Conservation (phyloP, 2,329 filamentous ascomycete species). For the Grosmannia serpens region DNA sequence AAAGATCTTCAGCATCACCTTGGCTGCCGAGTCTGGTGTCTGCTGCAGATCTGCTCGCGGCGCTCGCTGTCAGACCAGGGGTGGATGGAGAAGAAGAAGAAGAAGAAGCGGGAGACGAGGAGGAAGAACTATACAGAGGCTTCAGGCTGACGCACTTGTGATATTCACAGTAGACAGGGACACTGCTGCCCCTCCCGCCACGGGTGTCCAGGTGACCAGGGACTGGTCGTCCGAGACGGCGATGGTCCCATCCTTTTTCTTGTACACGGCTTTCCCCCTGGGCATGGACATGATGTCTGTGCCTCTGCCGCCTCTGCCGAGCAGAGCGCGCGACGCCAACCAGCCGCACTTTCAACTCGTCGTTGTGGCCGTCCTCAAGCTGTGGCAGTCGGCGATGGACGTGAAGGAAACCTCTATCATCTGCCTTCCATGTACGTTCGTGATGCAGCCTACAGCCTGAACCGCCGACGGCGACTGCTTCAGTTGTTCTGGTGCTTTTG, state of each 20-base stretch:
- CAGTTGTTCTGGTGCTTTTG: too few species aligned
- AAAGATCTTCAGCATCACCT: slow-evolving; percentile 91
- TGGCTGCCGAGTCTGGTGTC: slow-evolving; percentile 74
- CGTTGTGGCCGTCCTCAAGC: not conserved
- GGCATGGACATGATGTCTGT: slow-evolving; percentile 39
- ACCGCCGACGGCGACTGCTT: too few species aligned
- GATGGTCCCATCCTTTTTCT: slow-evolving; percentile 89
- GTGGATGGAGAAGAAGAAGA: too few species aligned
- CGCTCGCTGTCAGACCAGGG: too few species aligned
- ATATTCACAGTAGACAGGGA: slow-evolving; percentile 65
- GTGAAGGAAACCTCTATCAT: too few species aligned
- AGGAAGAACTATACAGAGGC: not conserved
- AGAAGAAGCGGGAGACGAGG: not conserved
- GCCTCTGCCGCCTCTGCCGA: not conserved
- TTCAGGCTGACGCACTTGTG: slow-evolving; percentile 49
- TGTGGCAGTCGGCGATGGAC: too few species aligned
- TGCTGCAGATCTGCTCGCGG: slow-evolving; percentile 68
- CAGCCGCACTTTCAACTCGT: not conserved
- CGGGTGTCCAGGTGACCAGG: slow-evolving; percentile 67
- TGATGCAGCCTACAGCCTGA: too few species aligned
- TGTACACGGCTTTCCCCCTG: slow-evolving; percentile 65
- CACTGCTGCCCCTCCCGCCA: slow-evolving; percentile 51
- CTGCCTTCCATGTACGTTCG: too few species aligned
- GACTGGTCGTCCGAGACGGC: slow-evolving; percentile 61
- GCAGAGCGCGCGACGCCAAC: not conserved